phyloP scores from a whole-genome alignment of 768 basidiomycete species.

The Tulasnella calospora region DNA sequence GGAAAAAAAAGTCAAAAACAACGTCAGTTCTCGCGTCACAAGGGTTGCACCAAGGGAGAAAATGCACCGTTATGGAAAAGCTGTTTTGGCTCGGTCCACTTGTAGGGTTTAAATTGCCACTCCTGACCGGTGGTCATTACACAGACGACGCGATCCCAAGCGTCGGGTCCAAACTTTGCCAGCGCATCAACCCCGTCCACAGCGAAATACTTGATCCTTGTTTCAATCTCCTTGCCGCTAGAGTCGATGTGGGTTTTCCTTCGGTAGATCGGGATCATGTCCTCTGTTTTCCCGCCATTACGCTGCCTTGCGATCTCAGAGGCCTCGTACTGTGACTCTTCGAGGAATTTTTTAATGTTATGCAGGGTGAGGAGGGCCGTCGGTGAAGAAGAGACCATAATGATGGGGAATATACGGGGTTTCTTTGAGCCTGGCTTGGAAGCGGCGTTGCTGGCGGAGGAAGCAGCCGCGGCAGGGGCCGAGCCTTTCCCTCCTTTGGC shows the following conservation, averaged over 20 bases:
- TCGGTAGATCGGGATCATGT: conserved; percentile 82
- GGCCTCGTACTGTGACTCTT: conserved; percentile 81
- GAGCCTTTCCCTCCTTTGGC: conserved; percentile 46
- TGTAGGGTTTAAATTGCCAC: conserved; percentile 97
- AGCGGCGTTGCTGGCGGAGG: not conserved
- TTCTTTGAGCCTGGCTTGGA: conserved; percentile 56
- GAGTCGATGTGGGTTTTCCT: conserved; percentile 64
- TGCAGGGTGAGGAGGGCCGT: conserved; percentile 96
- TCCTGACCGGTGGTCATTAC: conserved; percentile 98
- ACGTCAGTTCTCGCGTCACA: not conserved
- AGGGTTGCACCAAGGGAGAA: conserved; percentile 27
- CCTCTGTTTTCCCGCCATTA: conserved; percentile 60
- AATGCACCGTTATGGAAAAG: conserved; percentile 85
- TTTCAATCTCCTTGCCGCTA: conserved; percentile 54
- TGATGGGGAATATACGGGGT: conserved; percentile 85
- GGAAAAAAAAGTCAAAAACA: conserved; percentile 16
- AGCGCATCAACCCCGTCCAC: conserved; percentile 92
- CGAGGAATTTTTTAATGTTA: conserved; percentile 90
- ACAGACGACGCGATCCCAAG: conserved; percentile 95
- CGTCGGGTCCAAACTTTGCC: conserved; percentile 84
- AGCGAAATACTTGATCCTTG: conserved; percentile 62
- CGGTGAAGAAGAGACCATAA: conserved; percentile 93
- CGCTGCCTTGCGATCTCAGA: conserved; percentile 63
- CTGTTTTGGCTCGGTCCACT: conserved; percentile 89
- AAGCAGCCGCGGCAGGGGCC: conserved; percentile 35